phyloP scores from a whole-genome alignment of 371 early-diverging fungal genomes.

The Zopfochytrium polystomum region DNA sequence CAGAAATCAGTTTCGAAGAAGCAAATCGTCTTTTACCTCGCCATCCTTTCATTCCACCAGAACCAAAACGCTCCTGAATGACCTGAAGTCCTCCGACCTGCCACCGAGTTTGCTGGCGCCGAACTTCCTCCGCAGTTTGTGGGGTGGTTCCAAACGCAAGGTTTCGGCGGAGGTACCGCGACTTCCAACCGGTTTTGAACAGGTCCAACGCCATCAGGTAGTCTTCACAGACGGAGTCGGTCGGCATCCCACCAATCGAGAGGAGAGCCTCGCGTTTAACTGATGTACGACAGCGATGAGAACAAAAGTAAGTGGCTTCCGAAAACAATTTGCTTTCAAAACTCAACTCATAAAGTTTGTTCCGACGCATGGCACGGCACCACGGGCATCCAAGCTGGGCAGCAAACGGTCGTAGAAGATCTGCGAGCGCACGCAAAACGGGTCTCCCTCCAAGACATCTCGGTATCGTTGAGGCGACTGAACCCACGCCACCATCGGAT shows the following conservation, averaged over 20 bases:
- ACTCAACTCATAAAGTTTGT: neutral
- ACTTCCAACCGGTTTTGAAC: neutral
- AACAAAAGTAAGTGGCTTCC: neutral
- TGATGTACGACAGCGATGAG: neutral
- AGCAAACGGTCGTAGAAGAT: no score
- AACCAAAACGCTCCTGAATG: neutral
- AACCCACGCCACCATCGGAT: neutral
- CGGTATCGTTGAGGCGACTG: constrained; percentile 6
- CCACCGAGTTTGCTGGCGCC: constrained; percentile 3
- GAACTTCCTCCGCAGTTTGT: neutral
- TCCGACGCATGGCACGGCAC: neutral
- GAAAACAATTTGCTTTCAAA: neutral
- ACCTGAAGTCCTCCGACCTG: constrained; percentile 6
- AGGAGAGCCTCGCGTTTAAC: neutral
- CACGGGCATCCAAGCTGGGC: constrained; percentile 2
- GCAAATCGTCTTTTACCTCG: no score
- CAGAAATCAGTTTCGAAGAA: no score
- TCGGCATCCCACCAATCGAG: constrained; percentile 4
- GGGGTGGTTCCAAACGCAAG: constrained; percentile 1
- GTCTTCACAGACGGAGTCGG: constrained; percentile 8
- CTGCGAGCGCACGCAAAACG: no score
- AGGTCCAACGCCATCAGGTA: constrained; percentile 7
- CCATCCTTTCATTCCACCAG: constrained; percentile 1
- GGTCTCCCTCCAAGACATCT: no score
- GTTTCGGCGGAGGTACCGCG: constrained; percentile 6